phyloP scores from a whole-genome alignment of 768 basidiomycete genomes.

The Sporobolomyces pararoseus region DNA sequence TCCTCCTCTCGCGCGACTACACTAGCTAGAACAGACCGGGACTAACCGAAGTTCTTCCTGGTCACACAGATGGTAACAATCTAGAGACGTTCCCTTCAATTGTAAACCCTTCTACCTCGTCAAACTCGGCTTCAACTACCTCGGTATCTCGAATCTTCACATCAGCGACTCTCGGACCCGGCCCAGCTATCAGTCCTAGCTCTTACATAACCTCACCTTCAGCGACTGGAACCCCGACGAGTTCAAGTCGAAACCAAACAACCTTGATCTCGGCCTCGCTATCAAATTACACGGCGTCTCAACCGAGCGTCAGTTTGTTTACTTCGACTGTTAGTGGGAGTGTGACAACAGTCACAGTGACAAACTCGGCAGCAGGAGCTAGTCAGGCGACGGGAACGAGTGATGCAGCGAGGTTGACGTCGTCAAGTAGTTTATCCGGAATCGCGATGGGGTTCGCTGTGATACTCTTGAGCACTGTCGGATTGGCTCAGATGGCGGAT shows the following conservation, averaged over 20 bases:
- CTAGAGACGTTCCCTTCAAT: conserved; percentile 36
- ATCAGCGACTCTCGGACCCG: not conserved
- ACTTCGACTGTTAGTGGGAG: conserved; percentile 14
- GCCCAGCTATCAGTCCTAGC: conserved; percentile 15
- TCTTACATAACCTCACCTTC: not conserved
- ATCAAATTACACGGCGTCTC: not conserved
- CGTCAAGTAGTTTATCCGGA: too few relatives aligned
- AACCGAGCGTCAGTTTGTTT: not conserved
- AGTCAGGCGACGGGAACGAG: not conserved
- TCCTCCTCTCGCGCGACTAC: not conserved
- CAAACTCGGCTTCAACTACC: not conserved
- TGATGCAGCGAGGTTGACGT: not conserved
- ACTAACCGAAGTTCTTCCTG: not conserved
- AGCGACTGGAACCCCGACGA: not conserved
- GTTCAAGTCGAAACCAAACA: not conserved
- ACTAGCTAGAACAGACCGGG: too few relatives aligned
- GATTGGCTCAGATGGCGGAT: too few relatives aligned
- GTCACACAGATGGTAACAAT: conserved; percentile 21
- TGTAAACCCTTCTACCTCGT: conserved; percentile 1
- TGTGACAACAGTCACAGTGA: not conserved
- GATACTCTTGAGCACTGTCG: too few relatives aligned
- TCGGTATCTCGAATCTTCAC: not conserved
- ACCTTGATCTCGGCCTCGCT: conserved; percentile 21
- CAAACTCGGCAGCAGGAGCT: not conserved
- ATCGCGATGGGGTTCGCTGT: too few relatives aligned